Conservation (phyloP, 495 filamentous ascomycete species). For the Oidiodendron maius region DNA sequence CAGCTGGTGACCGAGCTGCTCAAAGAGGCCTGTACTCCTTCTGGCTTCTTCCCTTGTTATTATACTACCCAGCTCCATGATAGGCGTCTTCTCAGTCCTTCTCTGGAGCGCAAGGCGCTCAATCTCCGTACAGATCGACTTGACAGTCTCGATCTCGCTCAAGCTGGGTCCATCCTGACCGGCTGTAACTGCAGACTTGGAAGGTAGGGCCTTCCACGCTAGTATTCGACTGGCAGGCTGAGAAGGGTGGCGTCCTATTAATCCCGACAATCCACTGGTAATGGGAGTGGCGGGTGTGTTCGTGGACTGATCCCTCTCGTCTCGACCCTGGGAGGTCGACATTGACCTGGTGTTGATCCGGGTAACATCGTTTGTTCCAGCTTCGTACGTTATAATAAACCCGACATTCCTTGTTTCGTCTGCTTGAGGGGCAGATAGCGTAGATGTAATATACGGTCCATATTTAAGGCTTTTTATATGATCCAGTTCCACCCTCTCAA, state of each 20-base stretch:
- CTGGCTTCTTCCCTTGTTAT: conserved; percentile 78
- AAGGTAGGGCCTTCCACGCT: conserved; percentile 57
- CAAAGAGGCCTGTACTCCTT: conserved; percentile 79
- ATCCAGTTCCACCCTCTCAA: conserved; percentile 76
- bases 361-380: conserved; percentile 57
- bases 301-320: conserved; percentile 11
- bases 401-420: conserved; percentile 80
- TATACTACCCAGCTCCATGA: conserved; percentile 68
- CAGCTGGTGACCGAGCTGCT: conserved; percentile 77
- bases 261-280: background rate
- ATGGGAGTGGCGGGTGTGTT: conserved; percentile 10
- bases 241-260: conserved; percentile 9
- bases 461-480: conserved; percentile 63
- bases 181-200: conserved; percentile 37
- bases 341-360: conserved; percentile 82
- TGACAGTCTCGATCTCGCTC: conserved; percentile 66
- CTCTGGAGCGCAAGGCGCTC: conserved; percentile 20
- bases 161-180: conserved; percentile 29
- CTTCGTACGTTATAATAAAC: conserved; percentile 68
- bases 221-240: conserved; percentile 21
- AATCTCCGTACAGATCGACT: conserved; percentile 56
- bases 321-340: conserved; percentile 37
- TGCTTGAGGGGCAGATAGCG: conserved; percentile 63
- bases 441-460: conserved; percentile 86
- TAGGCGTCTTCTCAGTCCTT: conserved; percentile 25